phyloP scores from a whole-genome alignment of 1,284 basidiomycete species.

The Ceratobasidium sp. region DNA sequence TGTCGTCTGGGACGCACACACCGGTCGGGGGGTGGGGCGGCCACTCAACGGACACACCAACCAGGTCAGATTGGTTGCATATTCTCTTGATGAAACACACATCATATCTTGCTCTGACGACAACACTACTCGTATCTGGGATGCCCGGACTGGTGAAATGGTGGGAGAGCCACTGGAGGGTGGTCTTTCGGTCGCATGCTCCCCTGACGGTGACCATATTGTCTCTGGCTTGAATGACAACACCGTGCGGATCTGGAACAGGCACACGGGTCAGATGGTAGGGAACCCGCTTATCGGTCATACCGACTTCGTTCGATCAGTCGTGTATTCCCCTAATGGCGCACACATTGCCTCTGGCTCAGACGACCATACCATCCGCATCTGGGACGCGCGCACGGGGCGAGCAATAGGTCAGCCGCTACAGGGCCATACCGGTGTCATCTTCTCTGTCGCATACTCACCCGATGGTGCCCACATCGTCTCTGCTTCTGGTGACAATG shows the following conservation, averaged over 20 bases:
- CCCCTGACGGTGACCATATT: not conserved
- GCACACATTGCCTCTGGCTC: no score
- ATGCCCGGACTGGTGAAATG: not conserved
- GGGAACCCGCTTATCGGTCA: no score
- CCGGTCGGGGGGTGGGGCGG: not conserved
- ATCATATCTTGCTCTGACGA: constrained; percentile 28
- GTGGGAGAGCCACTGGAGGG: not conserved
- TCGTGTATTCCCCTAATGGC: no score
- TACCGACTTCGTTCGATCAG: no score
- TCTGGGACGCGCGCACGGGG: no score
- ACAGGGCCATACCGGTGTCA: no score
- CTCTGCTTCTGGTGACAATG: no score
- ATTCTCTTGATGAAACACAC: constrained; percentile 16
- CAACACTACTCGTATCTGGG: constrained; percentile 34
- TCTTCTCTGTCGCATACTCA: no score
- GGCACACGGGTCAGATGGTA: no score
- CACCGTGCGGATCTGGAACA: not conserved
- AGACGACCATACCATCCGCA: no score
- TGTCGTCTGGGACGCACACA: constrained; percentile 10
- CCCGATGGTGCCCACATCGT: no score
- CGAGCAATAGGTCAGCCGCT: no score
- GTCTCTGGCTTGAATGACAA: not conserved
- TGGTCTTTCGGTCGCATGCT: not conserved
- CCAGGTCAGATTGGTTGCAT: constrained; percentile 26
- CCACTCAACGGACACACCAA: not conserved